Percentiles rank a stretch among this genome's conserved stretches.
phyloP scores from a whole-genome alignment of 23 red algal genomes.

The Agarophyton chilense region DNA sequence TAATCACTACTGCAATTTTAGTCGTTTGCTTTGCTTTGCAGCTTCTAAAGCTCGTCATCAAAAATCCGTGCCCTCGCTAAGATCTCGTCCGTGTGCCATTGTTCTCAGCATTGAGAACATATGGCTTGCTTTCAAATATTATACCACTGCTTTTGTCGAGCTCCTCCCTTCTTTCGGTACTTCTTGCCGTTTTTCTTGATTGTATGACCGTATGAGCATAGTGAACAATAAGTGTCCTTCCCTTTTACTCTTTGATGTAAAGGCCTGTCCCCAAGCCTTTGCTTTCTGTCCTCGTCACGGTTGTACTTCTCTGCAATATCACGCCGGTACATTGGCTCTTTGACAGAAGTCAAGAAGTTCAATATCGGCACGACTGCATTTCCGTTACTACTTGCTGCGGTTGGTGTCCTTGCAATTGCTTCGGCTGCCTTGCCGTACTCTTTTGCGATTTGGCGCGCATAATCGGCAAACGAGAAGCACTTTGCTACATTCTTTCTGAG shows the following conservation, averaged over 20 bases:
- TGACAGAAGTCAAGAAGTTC: not conserved
- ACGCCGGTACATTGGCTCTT: not conserved
- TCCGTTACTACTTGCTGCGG: not conserved
- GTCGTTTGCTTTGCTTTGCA: no score
- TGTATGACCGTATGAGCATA: not conserved
- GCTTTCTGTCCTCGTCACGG: not conserved
- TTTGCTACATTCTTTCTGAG: conserved; percentile 3
- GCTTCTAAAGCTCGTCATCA: no score
- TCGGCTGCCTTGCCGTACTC: not conserved
- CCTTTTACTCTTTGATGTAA: conserved; percentile 20
- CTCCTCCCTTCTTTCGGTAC: not conserved
- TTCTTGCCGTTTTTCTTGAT: not conserved
- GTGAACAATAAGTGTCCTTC: conserved; percentile 2
- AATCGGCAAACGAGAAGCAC: conserved; percentile 8
- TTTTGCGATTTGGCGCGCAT: not conserved
- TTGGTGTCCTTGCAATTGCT: not conserved
- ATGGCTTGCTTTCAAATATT: not conserved
- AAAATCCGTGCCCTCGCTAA: no score
- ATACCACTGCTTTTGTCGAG: not conserved
- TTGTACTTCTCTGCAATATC: conserved; percentile 20
- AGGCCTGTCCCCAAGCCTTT: not conserved
- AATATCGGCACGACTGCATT: not conserved
- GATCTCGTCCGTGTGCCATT: not conserved
- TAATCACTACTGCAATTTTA: no score
- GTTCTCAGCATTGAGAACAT: not conserved